Evolutionary conservation across 805 yeast species (phyloP).

Genomic region (Pichia kluyveri): DNA sequence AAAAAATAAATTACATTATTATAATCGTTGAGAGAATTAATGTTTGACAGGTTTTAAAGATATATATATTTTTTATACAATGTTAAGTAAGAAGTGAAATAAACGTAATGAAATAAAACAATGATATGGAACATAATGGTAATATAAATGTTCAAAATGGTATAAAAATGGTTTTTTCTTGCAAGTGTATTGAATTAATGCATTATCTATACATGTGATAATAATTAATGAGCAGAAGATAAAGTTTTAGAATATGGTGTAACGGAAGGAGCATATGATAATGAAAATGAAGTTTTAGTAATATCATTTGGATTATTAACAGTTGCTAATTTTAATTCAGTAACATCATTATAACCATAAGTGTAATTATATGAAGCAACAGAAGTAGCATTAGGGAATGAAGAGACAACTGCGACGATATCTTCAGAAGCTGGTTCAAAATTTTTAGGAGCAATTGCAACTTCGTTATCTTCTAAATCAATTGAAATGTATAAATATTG

Average conservation of each 20-base stretch:
- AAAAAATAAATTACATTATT: not conserved
- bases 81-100: not conserved
- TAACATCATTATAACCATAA: constrained; percentile 8
- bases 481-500: constrained; percentile 44
- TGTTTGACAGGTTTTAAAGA: not conserved
- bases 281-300: constrained; percentile 6
- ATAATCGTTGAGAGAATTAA: not conserved
- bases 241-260: constrained; percentile 1
- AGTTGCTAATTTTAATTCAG: constrained; percentile 9
- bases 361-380: constrained; percentile 7
- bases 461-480: constrained; percentile 38
- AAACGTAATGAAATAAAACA: not conserved
- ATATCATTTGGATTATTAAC: constrained; percentile 7
- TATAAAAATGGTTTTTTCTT: too few relatives aligned
- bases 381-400: constrained; percentile 10
- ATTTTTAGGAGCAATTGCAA: constrained; percentile 33
- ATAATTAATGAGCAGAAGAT: not conserved
- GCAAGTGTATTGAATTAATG: too few relatives aligned
- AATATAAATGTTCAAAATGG: too few relatives aligned
- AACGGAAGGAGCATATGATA: constrained; percentile 3
- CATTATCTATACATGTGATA: too few relatives aligned
- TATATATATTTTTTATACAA: not conserved
- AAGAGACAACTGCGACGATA: constrained; percentile 3
- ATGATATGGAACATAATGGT: too few relatives aligned
- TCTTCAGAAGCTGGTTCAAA: constrained; percentile 5